Evolutionary conservation across 1,284 basidiomycete genomes (phyloP), one percentile per base, ranked within the genome.

Genomic region (Trichosporon coremiiforme): DNA sequence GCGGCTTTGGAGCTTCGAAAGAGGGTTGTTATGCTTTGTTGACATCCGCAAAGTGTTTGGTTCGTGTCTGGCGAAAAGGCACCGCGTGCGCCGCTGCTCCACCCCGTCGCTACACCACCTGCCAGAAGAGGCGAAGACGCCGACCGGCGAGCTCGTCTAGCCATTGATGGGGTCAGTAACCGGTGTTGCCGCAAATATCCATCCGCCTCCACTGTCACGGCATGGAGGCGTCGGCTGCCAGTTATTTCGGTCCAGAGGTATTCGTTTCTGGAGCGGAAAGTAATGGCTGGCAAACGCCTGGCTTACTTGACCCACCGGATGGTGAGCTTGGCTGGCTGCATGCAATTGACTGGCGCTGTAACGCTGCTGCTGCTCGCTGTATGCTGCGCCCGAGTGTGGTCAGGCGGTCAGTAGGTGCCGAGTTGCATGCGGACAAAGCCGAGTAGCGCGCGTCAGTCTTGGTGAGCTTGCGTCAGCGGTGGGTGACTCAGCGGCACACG

Each of bases 1-100:
- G 47, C 47, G 9, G 47, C 36, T 38, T 38, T 53, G 47, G 47
- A 53, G 47, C 47, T 20, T 53, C 45, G 47, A 53, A 53, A 53
- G 47, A 53, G 47, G 47, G 47, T 20, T 20, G 47, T 53, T 17
- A 10, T 22, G n/a, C 47, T 3, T 53, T 53, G 47, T 53, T 53
- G 47, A 53, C 20, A 22, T 22, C 47, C 20, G 47, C 47, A 4
- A 15, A n/a, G 4, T 53, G 47, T 53, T 53, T 53, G 47, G 47
- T 53, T 53, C 47, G n/a, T 9, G 47, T 38, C 36, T 38, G 33
- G 33, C 36, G 20, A 3, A 20, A 17, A 22, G 20, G 47, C 47
- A 53, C 41, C 41, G n/a, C n/a, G n/a, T n/a, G n/a, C n/a, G n/a
- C n/a, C n/a, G n/a, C n/a, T n/a, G 41, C 41, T 45, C 41, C 41